Base-by-base conservation (phyloP, 2,329 filamentous ascomycete species). In the Neofusicoccum sp. region DNA sequence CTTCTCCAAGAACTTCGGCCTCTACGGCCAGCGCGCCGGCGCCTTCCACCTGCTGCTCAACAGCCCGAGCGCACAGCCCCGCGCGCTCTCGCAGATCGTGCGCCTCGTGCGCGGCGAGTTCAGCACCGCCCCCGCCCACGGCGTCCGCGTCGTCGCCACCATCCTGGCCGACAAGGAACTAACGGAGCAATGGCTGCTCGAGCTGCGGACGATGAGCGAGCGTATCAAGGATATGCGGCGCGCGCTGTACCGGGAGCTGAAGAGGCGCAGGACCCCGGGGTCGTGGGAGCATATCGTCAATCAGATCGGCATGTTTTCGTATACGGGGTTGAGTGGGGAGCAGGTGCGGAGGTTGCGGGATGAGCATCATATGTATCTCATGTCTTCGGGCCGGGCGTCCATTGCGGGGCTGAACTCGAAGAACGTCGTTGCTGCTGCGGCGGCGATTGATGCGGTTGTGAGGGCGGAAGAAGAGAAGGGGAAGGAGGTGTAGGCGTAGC, bases 271-370 rank as follows among this genome's bases (percentile, higher is more conserved):
- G 6, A 70, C 67, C 2, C 65, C 66, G 3, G 72, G 72, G 0
- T 61, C 65, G 34, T 77, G 72, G 75, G 63, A 62, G 1, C 69
- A 73, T 54, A 61, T 77, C 30, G 64, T 63, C 57, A 43, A 62
- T 26, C 69, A 78, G 69, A 75, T 74, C 56, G 76, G 76, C 6
- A 78, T 79, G 76, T 78, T 78, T 61, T 70, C 68, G 4, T 76
- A 73, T 62, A 75, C 76, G 0, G 74, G 76, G 0, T 61, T 78
- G 47, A 66, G 49, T 6, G 48, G 64, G 7, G 63, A 68, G 33
- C 71, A 77, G 40, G 72, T 78, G 3, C 33, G 26, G 3, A 58
- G 64, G 5, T 60, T 78, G 12, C 62, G 67, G 61, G 63, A 71
- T 1, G 66, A 70, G 20, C 64, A 69, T 57, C 75, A 77, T 64